phyloP scores from a whole-genome alignment of 2,329 filamentous ascomycete species.

The Trichoderma koningii region DNA sequence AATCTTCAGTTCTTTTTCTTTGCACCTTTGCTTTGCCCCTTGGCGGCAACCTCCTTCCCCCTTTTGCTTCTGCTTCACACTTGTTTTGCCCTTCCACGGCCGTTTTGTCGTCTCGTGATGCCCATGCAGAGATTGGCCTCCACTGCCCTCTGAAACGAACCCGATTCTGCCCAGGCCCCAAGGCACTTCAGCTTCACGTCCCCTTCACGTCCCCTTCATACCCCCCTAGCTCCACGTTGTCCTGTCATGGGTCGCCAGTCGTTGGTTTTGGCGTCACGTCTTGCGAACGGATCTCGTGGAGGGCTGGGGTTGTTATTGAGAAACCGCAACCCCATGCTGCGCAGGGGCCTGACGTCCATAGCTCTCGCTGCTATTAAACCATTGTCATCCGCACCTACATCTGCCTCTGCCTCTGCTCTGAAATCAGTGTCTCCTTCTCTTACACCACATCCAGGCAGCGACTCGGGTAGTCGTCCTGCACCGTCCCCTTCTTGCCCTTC shows the following conservation, averaged over 20 bases:
- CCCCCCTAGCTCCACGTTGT: constrained; percentile 25
- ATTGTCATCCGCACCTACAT: constrained; percentile 11
- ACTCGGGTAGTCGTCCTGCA: background rate
- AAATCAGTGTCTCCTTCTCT: constrained; percentile 5
- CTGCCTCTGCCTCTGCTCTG: constrained; percentile 15
- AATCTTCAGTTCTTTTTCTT: background rate
- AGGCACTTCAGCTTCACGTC: constrained; percentile 13
- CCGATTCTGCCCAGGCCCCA: constrained; percentile 20
- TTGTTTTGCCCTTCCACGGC: constrained; percentile 2
- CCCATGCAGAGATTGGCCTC: constrained; percentile 19
- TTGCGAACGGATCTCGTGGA: constrained; percentile 28
- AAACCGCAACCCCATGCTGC: constrained; percentile 25
- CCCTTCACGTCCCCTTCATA: background rate
- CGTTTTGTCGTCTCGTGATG: constrained; percentile 14
- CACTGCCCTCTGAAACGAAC: constrained; percentile 24
- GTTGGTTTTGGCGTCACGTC: constrained; percentile 27
- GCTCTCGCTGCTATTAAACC: constrained; percentile 20
- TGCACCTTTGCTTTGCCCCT: background rate
- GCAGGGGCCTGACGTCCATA: constrained; percentile 9
- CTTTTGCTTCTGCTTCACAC: constrained; percentile 1
- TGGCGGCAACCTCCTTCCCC: constrained; percentile 1
- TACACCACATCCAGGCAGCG: constrained; percentile 8
- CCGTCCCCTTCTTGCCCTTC: constrained; percentile 31
- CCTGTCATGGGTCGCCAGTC: constrained; percentile 31
- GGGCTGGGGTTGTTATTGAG: constrained; percentile 29